Evolutionary conservation across 2,329 filamentous ascomycete genomes (phyloP).

Genomic region (Corinectria fuckeliana): DNA sequence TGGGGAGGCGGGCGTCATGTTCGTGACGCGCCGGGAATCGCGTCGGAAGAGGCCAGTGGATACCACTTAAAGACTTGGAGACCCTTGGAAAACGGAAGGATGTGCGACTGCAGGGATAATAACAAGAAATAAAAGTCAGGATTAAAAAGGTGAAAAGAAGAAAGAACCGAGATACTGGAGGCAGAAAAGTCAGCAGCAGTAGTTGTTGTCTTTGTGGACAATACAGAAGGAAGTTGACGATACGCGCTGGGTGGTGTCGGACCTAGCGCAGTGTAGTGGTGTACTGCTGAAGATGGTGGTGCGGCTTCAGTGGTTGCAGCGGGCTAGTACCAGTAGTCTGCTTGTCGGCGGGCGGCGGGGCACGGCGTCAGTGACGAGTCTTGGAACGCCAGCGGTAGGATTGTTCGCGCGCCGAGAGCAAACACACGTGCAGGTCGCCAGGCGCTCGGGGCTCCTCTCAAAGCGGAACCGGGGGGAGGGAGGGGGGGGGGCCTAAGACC

Average conservation of each 20-base stretch:
- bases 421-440: slow-evolving; percentile 10
- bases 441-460: slow-evolving; percentile 7
- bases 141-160: not conserved
- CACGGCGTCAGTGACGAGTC: slow-evolving; percentile 14
- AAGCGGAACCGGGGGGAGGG: slow-evolving; percentile 4
- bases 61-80: slow-evolving; percentile 33
- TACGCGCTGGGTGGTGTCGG: slow-evolving; percentile 24
- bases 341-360: slow-evolving; percentile 1
- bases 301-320: slow-evolving; percentile 21
- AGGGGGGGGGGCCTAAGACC: not conserved
- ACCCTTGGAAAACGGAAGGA: slow-evolving; percentile 21
- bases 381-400: not conserved
- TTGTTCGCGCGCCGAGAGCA: slow-evolving; percentile 3
- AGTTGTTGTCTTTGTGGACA: not conserved
- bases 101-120: slow-evolving; percentile 1
- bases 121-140: no score
- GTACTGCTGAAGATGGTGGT: not conserved
- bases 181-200: not conserved
- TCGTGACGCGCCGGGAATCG: slow-evolving; percentile 49
- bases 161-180: not conserved
- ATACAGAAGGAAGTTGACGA: slow-evolving; percentile 10
- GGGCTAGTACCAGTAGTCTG: slow-evolving; percentile 3
- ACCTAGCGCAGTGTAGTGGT: not conserved
- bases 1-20: slow-evolving; percentile 47
- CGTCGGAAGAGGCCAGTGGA: slow-evolving; percentile 40